Base-by-base conservation (phyloP, 371 early-diverging fungal species). In the Caulochytrium protostelioides region DNA sequence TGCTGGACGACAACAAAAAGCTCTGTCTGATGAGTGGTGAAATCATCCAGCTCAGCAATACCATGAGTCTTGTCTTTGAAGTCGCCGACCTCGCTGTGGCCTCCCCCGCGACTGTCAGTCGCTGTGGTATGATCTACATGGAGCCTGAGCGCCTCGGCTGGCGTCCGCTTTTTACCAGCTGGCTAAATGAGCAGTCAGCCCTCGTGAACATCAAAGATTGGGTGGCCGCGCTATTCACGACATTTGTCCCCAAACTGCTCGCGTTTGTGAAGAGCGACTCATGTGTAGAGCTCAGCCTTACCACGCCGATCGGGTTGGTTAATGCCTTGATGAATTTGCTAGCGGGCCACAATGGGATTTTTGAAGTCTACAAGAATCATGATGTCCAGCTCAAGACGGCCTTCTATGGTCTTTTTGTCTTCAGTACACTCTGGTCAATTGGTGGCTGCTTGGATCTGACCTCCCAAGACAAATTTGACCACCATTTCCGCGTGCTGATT, bases 21-120 rank as follows among this genome's bases (percentile, higher is more conserved):
- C 47, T 72, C n/a, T 65, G 67, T 41, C 37, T 70, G 27, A 63
- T 58, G 56, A 60, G 57, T 31, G 72, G 72, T 22, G 73, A 72
- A 47, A 66, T 62, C 39, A 66, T 72, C 29, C 67, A 64, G 43
- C 52, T 72, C 15, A 54, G 57, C 13, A 58, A 61, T 31, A 60
- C 62, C 13, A 62, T 65, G 58, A 65, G 59, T 30, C 48, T 72
- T 35, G 54, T 68, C 24, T 72, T 72, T 50, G 69, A 66, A 39
- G 63, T 63, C 15, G 57, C 56, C 52, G 59, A 59, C 42, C 40
- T 70, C 22, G 60, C 60, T 15, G 62, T 65, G 6, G 61, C 67
- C 7, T 67, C 70, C 50, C 70, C 70, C n/a, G 73, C 73, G 2
- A 70, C 73, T 4, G 60, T 72, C 5, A 60, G 61, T 57, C 50